Base-by-base conservation (phyloP, 2,329 filamentous ascomycete genomes). In the Diaporthe citri region DNA sequence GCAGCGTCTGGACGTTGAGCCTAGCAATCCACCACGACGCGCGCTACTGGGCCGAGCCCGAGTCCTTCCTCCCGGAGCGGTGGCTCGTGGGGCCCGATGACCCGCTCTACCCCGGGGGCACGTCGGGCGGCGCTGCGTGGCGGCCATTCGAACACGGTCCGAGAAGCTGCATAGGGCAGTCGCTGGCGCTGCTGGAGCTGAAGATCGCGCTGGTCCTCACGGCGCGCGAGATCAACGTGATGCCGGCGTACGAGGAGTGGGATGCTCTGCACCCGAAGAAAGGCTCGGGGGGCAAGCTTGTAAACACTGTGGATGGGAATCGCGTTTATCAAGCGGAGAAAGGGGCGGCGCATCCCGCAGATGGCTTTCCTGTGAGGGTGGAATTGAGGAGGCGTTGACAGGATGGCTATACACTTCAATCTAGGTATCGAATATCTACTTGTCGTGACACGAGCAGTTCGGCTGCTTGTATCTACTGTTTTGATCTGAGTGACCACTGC, bases 11-110 rank as follows among this genome's bases (percentile, higher is more conserved):
- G 77, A 75, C 75, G 4, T 62, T 78, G 17, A 76, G 43, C n/a
- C 57, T 76, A 34, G 77, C 66, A 15, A 79, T 86, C 66, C 85
- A 87, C 73, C 81, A 82, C 20, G 79, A 83, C 62, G 78, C 80
- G 0, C 48, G 64, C 1, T 78, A 83, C 10, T 87, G 84, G 57
- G 57, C 77, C 0, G 78, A 83, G 1, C 82, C 83, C 1, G 79
- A 83, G 8, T 79, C 76, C 7, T 86, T 84, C 73, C 69, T 82
- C 31, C 81, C 81, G 1, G 79, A 81, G 39, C 78, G 84, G 15
- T 86, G 83, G 82, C 83, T 90, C 0, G 78, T 75, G 0, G 77
- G 64, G 2, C 59, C 77, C 6, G 74, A 78, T 52, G 77, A 80
- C 56, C 75, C 77, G 5, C 73, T 79, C 2, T 73, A 79, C 20